Evolutionary conservation across 352 stramenopile species (phyloP).

Genomic region (Phytophthora cactorum): DNA sequence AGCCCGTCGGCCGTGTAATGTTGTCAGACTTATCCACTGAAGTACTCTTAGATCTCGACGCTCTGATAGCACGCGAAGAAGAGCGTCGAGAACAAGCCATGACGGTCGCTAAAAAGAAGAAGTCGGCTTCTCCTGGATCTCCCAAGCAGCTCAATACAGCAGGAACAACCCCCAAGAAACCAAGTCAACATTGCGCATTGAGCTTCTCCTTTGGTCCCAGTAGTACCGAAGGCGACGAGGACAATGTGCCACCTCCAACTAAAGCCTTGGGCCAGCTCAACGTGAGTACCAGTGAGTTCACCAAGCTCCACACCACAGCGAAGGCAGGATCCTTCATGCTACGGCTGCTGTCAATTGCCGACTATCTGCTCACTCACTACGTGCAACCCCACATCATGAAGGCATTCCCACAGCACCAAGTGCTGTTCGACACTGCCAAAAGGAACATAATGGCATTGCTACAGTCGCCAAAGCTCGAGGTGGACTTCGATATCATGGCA

Average conservation of each 20-base stretch:
- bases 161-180: conserved; percentile 10
- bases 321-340: conserved; percentile 60
- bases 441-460: conserved; percentile 48
- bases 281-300: conserved; percentile 61
- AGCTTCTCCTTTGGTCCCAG: conserved; percentile 29
- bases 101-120: conserved; percentile 13
- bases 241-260: background rate
- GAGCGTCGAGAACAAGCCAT: conserved; percentile 20
- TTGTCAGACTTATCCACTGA: conserved; percentile 59
- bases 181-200: conserved; percentile 31
- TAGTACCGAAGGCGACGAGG: background rate
- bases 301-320: conserved; percentile 65
- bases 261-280: conserved; percentile 34
- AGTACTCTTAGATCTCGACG: conserved; percentile 65
- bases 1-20: conserved; percentile 47
- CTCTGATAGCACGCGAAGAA: conserved; percentile 53
- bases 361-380: conserved; percentile 46
- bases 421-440: conserved; percentile 62
- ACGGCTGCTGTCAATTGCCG: conserved; percentile 48
- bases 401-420: conserved; percentile 62
- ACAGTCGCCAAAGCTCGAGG: conserved; percentile 48
- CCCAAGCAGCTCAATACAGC: background rate
- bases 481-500: conserved; percentile 68
- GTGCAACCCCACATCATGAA: conserved; percentile 47
- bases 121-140: conserved; percentile 2